Evolutionary conservation across 108 stramenopile genomes (phyloP), one percentile per base, ranked within the genome.

Genomic region (Pseudonitzschia multiseries): DNA sequence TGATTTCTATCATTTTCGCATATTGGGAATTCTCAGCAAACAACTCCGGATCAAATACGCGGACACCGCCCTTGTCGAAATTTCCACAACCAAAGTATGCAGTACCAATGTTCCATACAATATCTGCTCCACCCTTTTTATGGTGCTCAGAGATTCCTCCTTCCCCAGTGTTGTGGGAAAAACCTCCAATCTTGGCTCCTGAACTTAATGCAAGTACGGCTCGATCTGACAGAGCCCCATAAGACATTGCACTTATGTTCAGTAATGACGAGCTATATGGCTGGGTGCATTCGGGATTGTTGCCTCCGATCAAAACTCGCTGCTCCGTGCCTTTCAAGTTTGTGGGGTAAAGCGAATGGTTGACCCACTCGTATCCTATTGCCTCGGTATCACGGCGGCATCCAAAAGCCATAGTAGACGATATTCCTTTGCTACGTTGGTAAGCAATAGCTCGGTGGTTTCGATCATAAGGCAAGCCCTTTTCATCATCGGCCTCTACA

Each of bases 81-180:
- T 24, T 80, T 8, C 90, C 89, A 73, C 93, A 94, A 32, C 92
- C 95, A 86, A 94, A 96, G 83, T 96, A 96, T 14, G 83, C 95
- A 1, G 95, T 96, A 40, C 95, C 95, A 21, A 96, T 78, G 68
- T 96, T 96, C 95, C 95, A 96, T 15, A 93, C 91, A 21, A 96
- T 59, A 71, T 89, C 84, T n/a, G 85, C 95, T 32, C 92, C 92
- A 46, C 89, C 82, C 63, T 90, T n/a, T 41, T 79, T 72, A 51
- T 79, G 78, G 44, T 84, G 88, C 20, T 73, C 70, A 29, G 84
- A 86, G 17, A 94, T 75, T 28, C 87, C 92, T 12, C 93, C 95
- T 77, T 96, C 95, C 27, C 95, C 95, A n/a, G 95, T 94, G 71
- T 96, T 96, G 80, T 96, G 95, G 75, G 83, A 92, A 69, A 96